Evolutionary conservation across 176 grass and related monocot species (phyloP), one percentile per base, ranked within the genome.

Genomic region (Carex kokanica): DNA sequence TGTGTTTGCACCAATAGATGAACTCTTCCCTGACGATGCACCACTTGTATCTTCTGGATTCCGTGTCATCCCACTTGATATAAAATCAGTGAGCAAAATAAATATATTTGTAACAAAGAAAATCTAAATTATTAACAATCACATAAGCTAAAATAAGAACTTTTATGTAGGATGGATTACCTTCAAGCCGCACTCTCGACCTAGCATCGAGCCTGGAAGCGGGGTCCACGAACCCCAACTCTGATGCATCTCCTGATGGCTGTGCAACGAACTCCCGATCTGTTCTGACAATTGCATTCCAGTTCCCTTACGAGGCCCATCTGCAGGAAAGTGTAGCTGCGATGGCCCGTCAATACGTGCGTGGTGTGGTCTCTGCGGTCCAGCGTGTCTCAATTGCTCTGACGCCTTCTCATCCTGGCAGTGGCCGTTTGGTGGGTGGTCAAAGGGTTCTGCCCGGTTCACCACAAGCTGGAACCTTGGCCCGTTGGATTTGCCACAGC

Each of bases 1-100:
- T 95, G 93, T 99, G 54, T 99, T 96, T 89, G 91, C 97, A 60
- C 91, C 91, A 78, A 93, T 99, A 10, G 91, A 99, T 79, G 97
- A 99, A 67, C 91, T 89, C 85, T 99, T 99, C 81, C 93, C 97
- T 68, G 97, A 99, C 53, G 97, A 99, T 85, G 91, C 93, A 85
- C 93, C 93, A 0, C 83, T 99, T 43, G 65, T 99, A 64, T 91
- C 97, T 64, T 99, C 97, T 79, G 97, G 97, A 29, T 99, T 99
- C 31, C 90, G 93, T 77, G 93, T 96, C 73, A 96, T 99, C 73
- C 97, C 93, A 0, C 75, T 99, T 86, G 97, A 92, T 85, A 82
- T 78, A 15, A 95, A 93, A 95, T 84, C 91, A 95, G 93, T 97
- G 60, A 90, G 88, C 52, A 43, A 58, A 81, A 29, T 66, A 51